Evolutionary conservation across 1,284 basidiomycete species (phyloP), one percentile per base, ranked within the genome.

Genomic region (Ustilago sp.): DNA sequence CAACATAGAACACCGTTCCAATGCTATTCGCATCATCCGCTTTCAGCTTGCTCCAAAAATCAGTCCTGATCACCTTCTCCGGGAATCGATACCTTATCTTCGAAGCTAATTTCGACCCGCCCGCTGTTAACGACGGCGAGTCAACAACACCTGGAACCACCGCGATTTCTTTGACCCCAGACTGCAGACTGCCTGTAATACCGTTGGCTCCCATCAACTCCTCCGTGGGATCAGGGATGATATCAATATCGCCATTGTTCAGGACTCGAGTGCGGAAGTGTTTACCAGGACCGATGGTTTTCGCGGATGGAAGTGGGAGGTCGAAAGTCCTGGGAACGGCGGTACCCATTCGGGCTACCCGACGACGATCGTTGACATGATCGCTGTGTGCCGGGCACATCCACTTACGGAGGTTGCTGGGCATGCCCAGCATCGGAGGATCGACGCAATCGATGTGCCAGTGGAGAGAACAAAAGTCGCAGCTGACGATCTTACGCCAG

Each of bases 371-470:
- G 72, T 93, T 86, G 66, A 92, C 89, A 73, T 91, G 91, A 71
- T 96, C 93, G 34, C 91, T 91, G 85, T 99, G 96, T 82, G 95
- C 94, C 2, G 97, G 97, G 87, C 96, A 99, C 94, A 96, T 98
- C 96, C 97, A 99, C 87, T 95, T 97, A 88, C 92, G 92, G 75
- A 91, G 91, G 64, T 92, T 90, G 32, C 92, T 90, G 4, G 97
- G 97, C 90, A 98, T 92, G 52, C 89, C 89, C 23, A 92, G 89
- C 79, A 98, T 88, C 2, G 97, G 96, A 19, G 96, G 97, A 80
- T 93, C 92, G 38, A 99, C 88, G 84, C 96, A 99, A 86, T 99
- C 96, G 63, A 98, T 90, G 86, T 99, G 96, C 94, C 96, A 99
- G 86, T 96, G 93, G 63, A 96, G 89, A 66, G 90, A 89, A 87